These are phyloP conservation scores for Durio zibethinus DNA, from an alignment of 345 rosid genomes.

Conservation along the genomic window DNA sequence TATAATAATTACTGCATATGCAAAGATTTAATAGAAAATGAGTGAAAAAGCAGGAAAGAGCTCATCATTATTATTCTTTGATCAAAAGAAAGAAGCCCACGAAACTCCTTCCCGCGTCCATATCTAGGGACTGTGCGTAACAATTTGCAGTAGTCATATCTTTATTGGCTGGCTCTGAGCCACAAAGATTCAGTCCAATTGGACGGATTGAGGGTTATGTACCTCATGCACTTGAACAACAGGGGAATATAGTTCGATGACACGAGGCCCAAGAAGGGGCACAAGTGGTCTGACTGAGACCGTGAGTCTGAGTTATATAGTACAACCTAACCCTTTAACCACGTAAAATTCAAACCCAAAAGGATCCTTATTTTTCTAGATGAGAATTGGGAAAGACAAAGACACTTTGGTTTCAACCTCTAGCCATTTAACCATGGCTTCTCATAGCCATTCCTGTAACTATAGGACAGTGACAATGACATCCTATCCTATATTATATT, in stretches of 20 bases:
- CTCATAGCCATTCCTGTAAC: not conserved
- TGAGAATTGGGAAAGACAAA: not conserved
- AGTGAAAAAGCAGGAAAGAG: not conserved
- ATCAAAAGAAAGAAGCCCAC: not conserved
- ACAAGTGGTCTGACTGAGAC: constrained; percentile 18
- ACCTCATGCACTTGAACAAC: not conserved
- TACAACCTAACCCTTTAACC: constrained; percentile 3
- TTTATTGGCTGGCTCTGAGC: not conserved
- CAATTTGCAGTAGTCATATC: too few relatives aligned
- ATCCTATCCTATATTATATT: not conserved
- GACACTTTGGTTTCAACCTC: not conserved
- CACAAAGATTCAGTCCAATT: not conserved
- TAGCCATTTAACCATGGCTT: constrained; percentile 19
- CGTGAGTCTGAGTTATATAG: constrained; percentile 11
- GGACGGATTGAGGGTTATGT: not conserved
- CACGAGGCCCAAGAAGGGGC: not conserved
- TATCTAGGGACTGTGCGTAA: too few relatives aligned
- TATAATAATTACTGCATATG: not conserved
- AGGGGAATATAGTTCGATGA: not conserved
- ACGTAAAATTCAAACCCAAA: not conserved
- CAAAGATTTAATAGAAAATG: not conserved
- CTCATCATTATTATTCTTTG: not conserved
- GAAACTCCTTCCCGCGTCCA: not conserved
- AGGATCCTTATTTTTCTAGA: not conserved
- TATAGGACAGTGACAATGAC: not conserved